A percentile compares a stretch with the other conserved stretches of the same genome.
Conservation (phyloP, 345 rosid species). For the Dipteronia sinensis region DNA sequence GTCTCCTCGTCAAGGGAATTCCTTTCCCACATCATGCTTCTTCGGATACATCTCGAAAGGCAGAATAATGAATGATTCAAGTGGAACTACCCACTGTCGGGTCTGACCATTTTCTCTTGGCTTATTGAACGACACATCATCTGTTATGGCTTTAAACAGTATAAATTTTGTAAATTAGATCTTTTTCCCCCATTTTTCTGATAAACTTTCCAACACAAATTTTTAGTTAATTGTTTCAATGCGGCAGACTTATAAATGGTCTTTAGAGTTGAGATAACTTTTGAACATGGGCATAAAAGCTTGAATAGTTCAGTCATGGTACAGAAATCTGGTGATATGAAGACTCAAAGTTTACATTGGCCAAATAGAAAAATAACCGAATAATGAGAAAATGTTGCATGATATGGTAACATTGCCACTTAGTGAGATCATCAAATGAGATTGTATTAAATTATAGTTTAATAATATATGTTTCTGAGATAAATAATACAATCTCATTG, state of each 20-base stretch:
- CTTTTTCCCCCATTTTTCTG: too few relatives aligned
- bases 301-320: not conserved
- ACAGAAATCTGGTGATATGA: not conserved
- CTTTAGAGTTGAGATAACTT: too few relatives aligned
- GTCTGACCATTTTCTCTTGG: not conserved
- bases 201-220: not conserved
- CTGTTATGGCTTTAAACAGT: not conserved
- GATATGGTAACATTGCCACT: too few relatives aligned
- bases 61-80: too few relatives aligned
- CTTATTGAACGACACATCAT: not conserved
- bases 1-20: not conserved
- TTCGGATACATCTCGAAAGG: not conserved
- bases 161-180: not conserved
- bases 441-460: too few relatives aligned
- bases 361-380: too few relatives aligned
- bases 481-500: too few relatives aligned
- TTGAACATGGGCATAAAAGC: not conserved
- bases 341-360: not conserved
- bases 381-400: too few relatives aligned
- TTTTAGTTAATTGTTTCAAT: not conserved
- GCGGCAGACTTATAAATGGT: not conserved
- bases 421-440: too few relatives aligned
- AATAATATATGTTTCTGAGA: too few relatives aligned
- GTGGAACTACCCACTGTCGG: not conserved
- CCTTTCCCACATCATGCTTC: not conserved